Conservation (phyloP, 495 filamentous ascomycete genomes). For the Xylaria flabelliformis region DNA sequence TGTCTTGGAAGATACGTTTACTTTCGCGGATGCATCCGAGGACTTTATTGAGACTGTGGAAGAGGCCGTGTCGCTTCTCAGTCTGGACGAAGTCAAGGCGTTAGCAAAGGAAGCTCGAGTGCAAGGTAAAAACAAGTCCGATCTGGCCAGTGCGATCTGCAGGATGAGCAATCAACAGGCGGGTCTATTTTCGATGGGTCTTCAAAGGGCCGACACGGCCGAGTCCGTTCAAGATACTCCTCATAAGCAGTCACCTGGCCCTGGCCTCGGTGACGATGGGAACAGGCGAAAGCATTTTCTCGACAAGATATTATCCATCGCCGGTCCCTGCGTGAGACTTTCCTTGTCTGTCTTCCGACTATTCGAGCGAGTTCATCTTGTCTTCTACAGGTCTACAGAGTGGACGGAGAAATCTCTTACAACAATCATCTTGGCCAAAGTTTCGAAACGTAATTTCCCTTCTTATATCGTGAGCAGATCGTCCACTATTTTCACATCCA, state of each 20-base stretch:
- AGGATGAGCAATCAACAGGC: slow-evolving; percentile 74
- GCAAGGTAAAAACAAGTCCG: slow-evolving; percentile 87
- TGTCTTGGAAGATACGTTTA: slow-evolving; percentile 60
- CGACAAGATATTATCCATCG: slow-evolving; percentile 76
- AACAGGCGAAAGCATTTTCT: slow-evolving; percentile 54
- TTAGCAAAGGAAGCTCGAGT: slow-evolving; percentile 88
- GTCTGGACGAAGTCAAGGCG: slow-evolving; percentile 82
- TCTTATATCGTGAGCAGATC: slow-evolving; percentile 90
- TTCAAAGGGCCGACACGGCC: slow-evolving; percentile 60
- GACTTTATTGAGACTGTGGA: slow-evolving; percentile 77
- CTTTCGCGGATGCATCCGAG: slow-evolving; percentile 80
- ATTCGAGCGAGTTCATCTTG: slow-evolving; percentile 92
- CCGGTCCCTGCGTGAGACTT: slow-evolving; percentile 84
- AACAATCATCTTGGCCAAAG: slow-evolving; percentile 91
- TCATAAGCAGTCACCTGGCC: slow-evolving; percentile 28
- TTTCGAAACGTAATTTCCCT: slow-evolving; percentile 85
- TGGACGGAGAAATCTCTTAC: slow-evolving; percentile 98
- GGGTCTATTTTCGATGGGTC: slow-evolving; percentile 67
- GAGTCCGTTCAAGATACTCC: slow-evolving; percentile 39
- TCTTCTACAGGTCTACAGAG: slow-evolving; percentile 95
- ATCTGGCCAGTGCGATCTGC: slow-evolving; percentile 74
- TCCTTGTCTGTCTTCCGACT: slow-evolving; percentile 75
- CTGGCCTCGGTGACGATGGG: slow-evolving; percentile 35
- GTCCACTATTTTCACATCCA: slow-evolving; percentile 83
- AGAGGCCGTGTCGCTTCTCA: slow-evolving; percentile 81